phyloP scores from a whole-genome alignment of 495 filamentous ascomycete species.

The Penicillium cosmopolitanum region DNA sequence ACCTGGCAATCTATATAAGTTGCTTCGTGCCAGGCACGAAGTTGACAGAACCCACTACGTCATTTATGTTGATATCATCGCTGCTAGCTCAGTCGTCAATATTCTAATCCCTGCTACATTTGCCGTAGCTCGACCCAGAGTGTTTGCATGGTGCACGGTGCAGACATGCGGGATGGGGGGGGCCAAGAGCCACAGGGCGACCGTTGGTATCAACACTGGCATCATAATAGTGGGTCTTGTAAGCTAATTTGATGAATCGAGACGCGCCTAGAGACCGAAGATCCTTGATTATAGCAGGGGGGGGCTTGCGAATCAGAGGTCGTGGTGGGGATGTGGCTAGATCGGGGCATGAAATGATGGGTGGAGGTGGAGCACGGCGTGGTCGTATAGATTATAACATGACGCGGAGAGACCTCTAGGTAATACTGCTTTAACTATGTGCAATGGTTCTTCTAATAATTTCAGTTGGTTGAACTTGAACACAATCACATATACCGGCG shows the following conservation, averaged over 20 bases:
- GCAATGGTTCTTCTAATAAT: background rate
- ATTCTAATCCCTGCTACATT: slow-evolving; percentile 15
- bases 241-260: slow-evolving; percentile 14
- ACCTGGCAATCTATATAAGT: slow-evolving; percentile 17
- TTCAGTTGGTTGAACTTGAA: background rate
- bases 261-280: slow-evolving; percentile 11
- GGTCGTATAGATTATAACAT: slow-evolving; percentile 16
- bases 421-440: background rate
- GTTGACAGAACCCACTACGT: slow-evolving; percentile 23
- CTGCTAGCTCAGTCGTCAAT: background rate
- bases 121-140: slow-evolving; percentile 16
- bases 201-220: slow-evolving; percentile 13
- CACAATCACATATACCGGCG: background rate
- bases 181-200: slow-evolving; percentile 18
- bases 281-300: slow-evolving; percentile 15
- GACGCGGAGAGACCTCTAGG: slow-evolving; percentile 8
- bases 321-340: slow-evolving; percentile 15
- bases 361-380: slow-evolving; percentile 19
- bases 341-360: slow-evolving; percentile 8
- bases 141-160: slow-evolving; percentile 24
- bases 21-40: slow-evolving; percentile 14
- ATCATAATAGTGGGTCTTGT: slow-evolving; percentile 25
- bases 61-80: slow-evolving; percentile 32
- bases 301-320: slow-evolving; percentile 19
- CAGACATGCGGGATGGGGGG: slow-evolving; percentile 12